Percentiles rank a stretch among this genome's conserved stretches.
phyloP scores from a whole-genome alignment of 2,329 filamentous ascomycete genomes.

The Drechslerella coelobrocha region DNA sequence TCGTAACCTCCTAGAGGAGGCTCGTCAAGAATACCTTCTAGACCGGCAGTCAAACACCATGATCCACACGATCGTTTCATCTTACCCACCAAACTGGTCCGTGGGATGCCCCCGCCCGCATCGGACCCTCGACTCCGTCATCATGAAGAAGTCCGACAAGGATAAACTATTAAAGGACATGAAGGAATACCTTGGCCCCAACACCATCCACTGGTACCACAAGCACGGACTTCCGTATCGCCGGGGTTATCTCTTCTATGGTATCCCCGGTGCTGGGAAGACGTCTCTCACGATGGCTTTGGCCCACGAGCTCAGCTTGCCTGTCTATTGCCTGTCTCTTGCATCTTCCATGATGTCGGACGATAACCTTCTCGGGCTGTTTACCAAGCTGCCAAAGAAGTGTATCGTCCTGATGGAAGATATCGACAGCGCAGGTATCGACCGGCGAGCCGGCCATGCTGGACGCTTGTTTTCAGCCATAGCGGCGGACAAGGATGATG shows the following conservation, averaged over 20 bases:
- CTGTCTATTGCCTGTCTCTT: constrained; percentile 70
- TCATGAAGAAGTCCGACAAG: constrained; percentile 73
- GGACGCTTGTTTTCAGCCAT: constrained; percentile 15
- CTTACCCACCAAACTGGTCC: constrained; percentile 51
- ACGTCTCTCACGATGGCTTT: constrained; percentile 72
- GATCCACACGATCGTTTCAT: constrained; percentile 44
- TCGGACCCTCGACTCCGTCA: constrained; percentile 65
- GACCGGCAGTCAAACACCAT: constrained; percentile 52
- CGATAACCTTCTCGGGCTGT: constrained; percentile 67
- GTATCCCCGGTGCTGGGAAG: constrained; percentile 77
- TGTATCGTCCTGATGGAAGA: constrained; percentile 74
- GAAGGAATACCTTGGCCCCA: constrained; percentile 77
- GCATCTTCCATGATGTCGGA: constrained; percentile 69
- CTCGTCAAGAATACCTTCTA: constrained; percentile 45
- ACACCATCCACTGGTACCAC: constrained; percentile 75
- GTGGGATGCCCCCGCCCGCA: constrained; percentile 50
- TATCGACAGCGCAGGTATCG: constrained; percentile 71
- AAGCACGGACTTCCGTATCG: constrained; percentile 77
- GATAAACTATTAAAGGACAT: constrained; percentile 72
- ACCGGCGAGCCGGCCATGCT: constrained; percentile 56
- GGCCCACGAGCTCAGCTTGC: constrained; percentile 70
- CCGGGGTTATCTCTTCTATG: constrained; percentile 78
- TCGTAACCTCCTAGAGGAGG: constrained; percentile 51
- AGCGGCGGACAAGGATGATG: constrained; percentile 32
- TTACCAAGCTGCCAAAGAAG: constrained; percentile 67